Evolutionary conservation across 768 basidiomycete genomes (phyloP).

Genomic region (Mycena sanguinolenta): DNA sequence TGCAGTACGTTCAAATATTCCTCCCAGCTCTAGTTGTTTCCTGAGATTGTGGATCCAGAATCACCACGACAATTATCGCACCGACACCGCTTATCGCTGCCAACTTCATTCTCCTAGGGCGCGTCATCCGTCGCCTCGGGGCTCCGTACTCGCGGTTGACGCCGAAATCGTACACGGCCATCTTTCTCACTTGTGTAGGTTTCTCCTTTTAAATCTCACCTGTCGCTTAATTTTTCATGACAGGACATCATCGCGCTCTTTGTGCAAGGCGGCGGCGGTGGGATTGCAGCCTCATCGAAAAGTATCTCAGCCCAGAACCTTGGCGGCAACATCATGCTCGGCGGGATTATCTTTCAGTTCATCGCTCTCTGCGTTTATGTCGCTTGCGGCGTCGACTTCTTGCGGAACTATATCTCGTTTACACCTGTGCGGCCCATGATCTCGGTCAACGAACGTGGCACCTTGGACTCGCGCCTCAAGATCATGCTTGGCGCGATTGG

Average conservation of each 20-base stretch:
- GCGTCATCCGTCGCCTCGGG: not conserved
- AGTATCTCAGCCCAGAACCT: not conserved
- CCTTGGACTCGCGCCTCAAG: not conserved
- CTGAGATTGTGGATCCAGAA: not conserved
- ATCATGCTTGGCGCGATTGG: not conserved
- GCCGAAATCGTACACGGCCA: not conserved
- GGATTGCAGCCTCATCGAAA: not conserved
- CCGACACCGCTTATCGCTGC: not conserved
- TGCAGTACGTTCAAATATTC: not conserved
- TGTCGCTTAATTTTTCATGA: not conserved
- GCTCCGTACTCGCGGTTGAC: not conserved
- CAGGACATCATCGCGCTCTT: not conserved
- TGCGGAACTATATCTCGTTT: not conserved
- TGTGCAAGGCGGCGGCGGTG: not conserved
- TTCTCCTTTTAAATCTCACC: not conserved
- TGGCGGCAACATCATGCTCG: conserved; percentile 27
- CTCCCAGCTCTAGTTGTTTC: not conserved
- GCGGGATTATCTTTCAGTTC: conserved; percentile 30
- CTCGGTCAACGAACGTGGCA: not conserved
- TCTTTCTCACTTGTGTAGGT: not conserved
- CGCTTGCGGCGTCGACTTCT: not conserved
- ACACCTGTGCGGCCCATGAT: not conserved
- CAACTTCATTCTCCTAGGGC: not conserved
- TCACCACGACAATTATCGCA: not conserved
- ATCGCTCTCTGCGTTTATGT: not conserved